Evolutionary conservation across 2,329 filamentous ascomycete genomes (phyloP), one percentile per base, ranked within the genome.

Genomic region (Fusarium sp.): DNA sequence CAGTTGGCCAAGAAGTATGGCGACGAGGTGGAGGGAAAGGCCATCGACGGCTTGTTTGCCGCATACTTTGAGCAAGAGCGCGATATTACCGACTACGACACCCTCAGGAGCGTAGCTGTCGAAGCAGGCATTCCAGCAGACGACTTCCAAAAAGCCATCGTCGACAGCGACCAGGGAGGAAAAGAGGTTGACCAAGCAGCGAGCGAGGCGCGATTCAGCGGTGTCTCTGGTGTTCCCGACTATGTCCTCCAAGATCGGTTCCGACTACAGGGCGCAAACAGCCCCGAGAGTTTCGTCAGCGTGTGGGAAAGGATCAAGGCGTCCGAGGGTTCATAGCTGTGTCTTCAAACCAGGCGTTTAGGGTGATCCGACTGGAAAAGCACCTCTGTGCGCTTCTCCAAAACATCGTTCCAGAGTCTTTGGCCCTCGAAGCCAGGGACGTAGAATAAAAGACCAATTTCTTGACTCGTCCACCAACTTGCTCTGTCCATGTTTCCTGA

Each of bases 381-480:
- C 10, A 82, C 75, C 45, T 84, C 81, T 18, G 80, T 78, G 60
- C 84, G 81, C 64, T 78, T 80, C 27, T 81, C 80, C 4, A 85
- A 74, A 9, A 84, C 80, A 8, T 74, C 76, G 20, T 84, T 81
- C 84, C 84, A 86, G 6, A 85, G 70, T n/a, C 76, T 75, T 38
- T 80, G 77, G 5, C 80, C 81, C 38, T 81, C 71, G 42, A 84
- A 82, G 1, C 77, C 81, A 4, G 84, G 83, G n/a, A 83, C 83
- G 52, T 87, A 83, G 64, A 91, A 87, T 45, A 91, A 77, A 34
- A 96, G 85, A 1, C 94, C 94, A 24, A 96, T 84, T 82, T 97
- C 94, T 82, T 96, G 94, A 80, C 93, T 95, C 6, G 94, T 96
- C 82, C 90, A 95, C 93, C 93, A 96, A 79, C 93, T 95, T 9